phyloP scores from a whole-genome alignment of 495 filamentous ascomycete species.

The Cudoniella acicularis region DNA sequence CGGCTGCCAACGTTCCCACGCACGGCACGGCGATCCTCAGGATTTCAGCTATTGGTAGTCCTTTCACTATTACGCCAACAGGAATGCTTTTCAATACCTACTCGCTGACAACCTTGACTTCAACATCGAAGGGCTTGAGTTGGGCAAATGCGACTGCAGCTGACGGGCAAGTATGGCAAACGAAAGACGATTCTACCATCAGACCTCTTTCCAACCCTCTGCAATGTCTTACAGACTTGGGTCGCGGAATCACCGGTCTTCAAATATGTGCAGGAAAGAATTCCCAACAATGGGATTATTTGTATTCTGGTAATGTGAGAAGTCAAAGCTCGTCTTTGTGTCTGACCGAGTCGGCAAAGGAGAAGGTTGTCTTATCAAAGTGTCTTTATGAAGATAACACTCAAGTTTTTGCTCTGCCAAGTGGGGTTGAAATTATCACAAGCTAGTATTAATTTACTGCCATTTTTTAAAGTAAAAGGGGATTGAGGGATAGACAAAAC shows the following conservation, averaged over 20 bases:
- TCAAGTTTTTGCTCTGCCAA: constrained; percentile 20
- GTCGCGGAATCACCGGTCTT: constrained; percentile 1
- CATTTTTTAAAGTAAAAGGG: background rate
- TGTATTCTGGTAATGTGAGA: constrained; percentile 13
- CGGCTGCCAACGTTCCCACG: constrained; percentile 11
- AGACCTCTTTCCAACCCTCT: background rate
- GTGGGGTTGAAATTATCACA: constrained; percentile 15
- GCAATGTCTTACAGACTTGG: constrained; percentile 8
- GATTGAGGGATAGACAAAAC: background rate
- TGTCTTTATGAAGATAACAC: constrained; percentile 13
- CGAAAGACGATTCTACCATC: constrained; percentile 9
- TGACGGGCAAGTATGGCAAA: constrained; percentile 21
- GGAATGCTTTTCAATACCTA: constrained; percentile 22
- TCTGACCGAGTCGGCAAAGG: constrained; percentile 10
- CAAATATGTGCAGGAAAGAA: background rate
- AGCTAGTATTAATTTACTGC: background rate
- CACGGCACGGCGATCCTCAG: constrained; percentile 18
- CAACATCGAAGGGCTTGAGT: background rate
- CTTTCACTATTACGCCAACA: constrained; percentile 6
- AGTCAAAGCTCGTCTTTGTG: constrained; percentile 4
- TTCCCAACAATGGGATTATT: constrained; percentile 17
- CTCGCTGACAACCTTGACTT: constrained; percentile 13
- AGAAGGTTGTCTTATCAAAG: background rate
- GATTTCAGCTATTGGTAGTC: background rate
- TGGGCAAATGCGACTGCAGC: constrained; percentile 14